Conservation (phyloP, 768 basidiomycete genomes). For the Pleurotus ostreatus region DNA sequence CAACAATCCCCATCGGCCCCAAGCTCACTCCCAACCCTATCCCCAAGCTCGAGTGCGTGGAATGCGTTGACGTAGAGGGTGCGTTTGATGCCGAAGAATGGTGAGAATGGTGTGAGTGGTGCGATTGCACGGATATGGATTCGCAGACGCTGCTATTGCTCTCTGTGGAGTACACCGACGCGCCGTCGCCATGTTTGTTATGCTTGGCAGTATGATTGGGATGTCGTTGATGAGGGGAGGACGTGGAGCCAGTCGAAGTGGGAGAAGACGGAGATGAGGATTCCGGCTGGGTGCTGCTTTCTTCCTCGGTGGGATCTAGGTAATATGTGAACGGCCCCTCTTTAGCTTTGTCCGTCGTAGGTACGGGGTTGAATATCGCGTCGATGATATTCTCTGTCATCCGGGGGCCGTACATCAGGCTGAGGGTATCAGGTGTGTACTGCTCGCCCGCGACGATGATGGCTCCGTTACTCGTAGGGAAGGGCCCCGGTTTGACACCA, state of each 20-base stretch:
- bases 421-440: slow-evolving; percentile 41
- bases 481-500: neutral
- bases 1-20: slow-evolving; percentile 13
- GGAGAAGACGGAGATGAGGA: neutral
- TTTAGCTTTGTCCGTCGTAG: slow-evolving; percentile 33
- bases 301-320: slow-evolving; percentile 18
- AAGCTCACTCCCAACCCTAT: slow-evolving; percentile 21
- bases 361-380: slow-evolving; percentile 72
- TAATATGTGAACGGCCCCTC: slow-evolving; percentile 42
- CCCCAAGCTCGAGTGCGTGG: slow-evolving; percentile 17
- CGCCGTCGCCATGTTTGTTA: slow-evolving; percentile 1
- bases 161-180: slow-evolving; percentile 7
- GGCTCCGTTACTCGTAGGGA: neutral
- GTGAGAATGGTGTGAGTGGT: neutral
- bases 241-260: neutral
- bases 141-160: slow-evolving; percentile 5
- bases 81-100: slow-evolving; percentile 14
- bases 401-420: slow-evolving; percentile 51
- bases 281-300: neutral
- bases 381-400: slow-evolving; percentile 76
- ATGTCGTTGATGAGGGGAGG: neutral
- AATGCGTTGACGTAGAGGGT: neutral
- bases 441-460: slow-evolving; percentile 2
- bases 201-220: neutral
- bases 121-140: slow-evolving; percentile 6